Evolutionary conservation across 345 rosid genomes (phyloP).

Genomic region (Heritiera fomes): DNA sequence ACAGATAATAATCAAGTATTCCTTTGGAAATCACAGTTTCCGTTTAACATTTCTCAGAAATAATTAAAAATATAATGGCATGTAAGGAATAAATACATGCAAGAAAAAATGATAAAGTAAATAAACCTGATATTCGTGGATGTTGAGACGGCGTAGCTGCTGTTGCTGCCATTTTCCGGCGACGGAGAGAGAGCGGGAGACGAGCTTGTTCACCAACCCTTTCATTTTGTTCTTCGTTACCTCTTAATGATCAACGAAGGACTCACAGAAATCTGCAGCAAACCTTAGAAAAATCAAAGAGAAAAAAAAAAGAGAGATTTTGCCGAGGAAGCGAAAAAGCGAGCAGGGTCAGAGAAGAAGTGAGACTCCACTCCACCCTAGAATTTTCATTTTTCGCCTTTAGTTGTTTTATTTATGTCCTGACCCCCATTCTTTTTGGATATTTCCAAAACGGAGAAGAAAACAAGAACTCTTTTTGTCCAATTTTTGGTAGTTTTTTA

Average conservation of each 20-base stretch:
- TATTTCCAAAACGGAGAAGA: neutral
- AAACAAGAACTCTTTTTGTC: neutral
- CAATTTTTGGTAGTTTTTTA: too few relatives aligned
- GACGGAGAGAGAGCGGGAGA: conserved; percentile 70
- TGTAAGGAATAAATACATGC: neutral
- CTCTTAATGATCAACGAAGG: neutral
- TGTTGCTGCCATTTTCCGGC: conserved; percentile 89
- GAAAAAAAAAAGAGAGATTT: neutral
- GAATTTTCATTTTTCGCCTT: neutral
- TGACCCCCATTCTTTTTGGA: neutral
- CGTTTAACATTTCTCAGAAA: neutral
- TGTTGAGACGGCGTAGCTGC: conserved; percentile 96
- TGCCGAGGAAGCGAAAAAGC: neutral
- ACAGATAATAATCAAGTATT: neutral
- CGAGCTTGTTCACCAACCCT: conserved; percentile 74
- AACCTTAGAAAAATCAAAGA: conserved; percentile 10
- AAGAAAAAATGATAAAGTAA: conserved; percentile 14
- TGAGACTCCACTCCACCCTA: neutral
- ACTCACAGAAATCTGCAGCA: neutral
- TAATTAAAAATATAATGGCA: neutral
- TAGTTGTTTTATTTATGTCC: neutral
- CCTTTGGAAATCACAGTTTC: neutral
- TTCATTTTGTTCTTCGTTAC: conserved; percentile 44
- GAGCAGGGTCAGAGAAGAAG: neutral
- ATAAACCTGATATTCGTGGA: conserved; percentile 92